Evolutionary conservation across 129 eudicot species (phyloP), one percentile per base, ranked within the genome.

Genomic region (Flaveria sonorensis): DNA sequence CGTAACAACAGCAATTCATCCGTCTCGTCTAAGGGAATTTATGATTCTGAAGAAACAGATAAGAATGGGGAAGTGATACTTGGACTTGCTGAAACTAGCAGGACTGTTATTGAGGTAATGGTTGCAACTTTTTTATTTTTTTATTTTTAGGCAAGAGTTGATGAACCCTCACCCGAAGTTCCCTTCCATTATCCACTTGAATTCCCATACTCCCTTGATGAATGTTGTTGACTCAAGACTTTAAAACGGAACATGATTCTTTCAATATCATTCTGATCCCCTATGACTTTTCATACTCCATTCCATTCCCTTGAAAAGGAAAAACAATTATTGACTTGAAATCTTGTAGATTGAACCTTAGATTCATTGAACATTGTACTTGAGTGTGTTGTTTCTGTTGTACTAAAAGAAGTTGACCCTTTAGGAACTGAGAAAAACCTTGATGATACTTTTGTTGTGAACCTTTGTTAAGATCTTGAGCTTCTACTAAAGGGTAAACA

Each of bases 391-490:
- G 70, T 16, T 43, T 59, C 74, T 52, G 64, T 50, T 15, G 78
- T 71, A 28, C 61, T 77, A 63, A 43, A 52, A 42, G 71, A 20
- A 26, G 50, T 65, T 43, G 59, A 12, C 51, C 72, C 73, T 79
- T 74, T 74, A 78, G 52, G 56, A 81, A 74, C 47, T 80, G 84
- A 57, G 85, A 65, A 11, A 61, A 75, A 57, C 80, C 74, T 19
- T 47, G 75, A 68, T 28, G 30, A 28, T 28, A 55, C 32, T 65
- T 72, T 19, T 83, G 77, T 69, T 83, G 78, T 53, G 81, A 85
- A 53, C 79, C 83, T 23, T 83, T 79, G 77, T 83, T 83, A 74
- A 86, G 88, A 81, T 83, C 85, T 60, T 81, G 87, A 63, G 55
- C 79, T 46, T 81, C 76, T 28, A 28, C 4, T 2, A 4, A 28